A percentile compares a stretch with the other conserved stretches of the same genome.
phyloP scores from a whole-genome alignment of 495 filamentous ascomycete species.

The Penicillium steckii region DNA sequence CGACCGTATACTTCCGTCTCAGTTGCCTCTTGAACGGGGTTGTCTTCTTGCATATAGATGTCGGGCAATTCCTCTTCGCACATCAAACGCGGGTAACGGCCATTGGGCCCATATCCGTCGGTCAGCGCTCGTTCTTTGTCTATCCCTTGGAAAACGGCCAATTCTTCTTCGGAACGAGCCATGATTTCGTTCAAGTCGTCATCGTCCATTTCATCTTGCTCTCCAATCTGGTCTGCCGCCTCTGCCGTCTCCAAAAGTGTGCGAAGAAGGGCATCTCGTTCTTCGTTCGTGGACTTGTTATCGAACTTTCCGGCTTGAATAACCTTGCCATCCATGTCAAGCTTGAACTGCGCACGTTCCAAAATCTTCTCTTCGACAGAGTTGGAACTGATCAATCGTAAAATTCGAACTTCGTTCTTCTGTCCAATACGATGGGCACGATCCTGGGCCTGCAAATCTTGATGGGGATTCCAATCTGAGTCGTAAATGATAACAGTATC shows the following conservation, averaged over 20 bases:
- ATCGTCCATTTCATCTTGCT: constrained; percentile 92
- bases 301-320: constrained; percentile 99
- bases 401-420: constrained; percentile 97
- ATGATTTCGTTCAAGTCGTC: constrained; percentile 92
- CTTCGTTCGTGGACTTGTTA: constrained; percentile 98
- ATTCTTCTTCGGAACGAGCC: constrained; percentile 72
- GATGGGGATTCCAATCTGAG: constrained; percentile 99
- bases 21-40: constrained; percentile 75
- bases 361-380: constrained; percentile 99
- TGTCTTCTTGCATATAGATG: constrained; percentile 85
- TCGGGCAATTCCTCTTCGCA: constrained; percentile 87
- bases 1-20: constrained; percentile 76
- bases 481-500: constrained; percentile 99
- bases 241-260: constrained; percentile 91
- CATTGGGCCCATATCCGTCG: constrained; percentile 66
- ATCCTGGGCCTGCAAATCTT: constrained; percentile 98
- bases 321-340: constrained; percentile 99
- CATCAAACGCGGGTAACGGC: constrained; percentile 73
- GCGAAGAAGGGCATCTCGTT: constrained; percentile 91
- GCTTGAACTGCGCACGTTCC: constrained; percentile 94
- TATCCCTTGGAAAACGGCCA: constrained; percentile 68
- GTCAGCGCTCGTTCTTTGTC: constrained; percentile 69
- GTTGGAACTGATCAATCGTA: constrained; percentile 91
- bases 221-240: constrained; percentile 71
- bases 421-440: constrained; percentile 99